Evolutionary conservation across 2,329 filamentous ascomycete species (phyloP).

Genomic region (Verticillium zaregamsianum): DNA sequence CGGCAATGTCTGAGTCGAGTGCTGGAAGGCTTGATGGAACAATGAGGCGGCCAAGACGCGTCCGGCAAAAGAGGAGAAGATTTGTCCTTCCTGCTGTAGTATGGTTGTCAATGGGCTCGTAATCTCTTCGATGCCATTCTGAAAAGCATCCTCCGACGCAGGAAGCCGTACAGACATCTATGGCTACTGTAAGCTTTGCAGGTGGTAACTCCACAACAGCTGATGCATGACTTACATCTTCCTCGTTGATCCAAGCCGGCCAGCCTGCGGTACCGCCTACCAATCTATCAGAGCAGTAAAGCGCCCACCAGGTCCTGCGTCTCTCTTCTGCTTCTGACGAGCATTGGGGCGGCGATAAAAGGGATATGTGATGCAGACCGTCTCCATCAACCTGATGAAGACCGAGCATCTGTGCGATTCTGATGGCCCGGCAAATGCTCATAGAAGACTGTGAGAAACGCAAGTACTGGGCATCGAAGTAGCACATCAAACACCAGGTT

Average conservation of each 20-base stretch:
- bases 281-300: conserved; percentile 61
- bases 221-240: conserved; percentile 34
- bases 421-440: conserved; percentile 56
- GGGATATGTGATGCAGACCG: too few species aligned
- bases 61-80: conserved; percentile 51
- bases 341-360: conserved; percentile 58
- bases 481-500: conserved; percentile 54
- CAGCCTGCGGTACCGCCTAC: conserved; percentile 66
- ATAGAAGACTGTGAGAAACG: conserved; percentile 66
- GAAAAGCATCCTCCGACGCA: conserved; percentile 57
- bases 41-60: conserved; percentile 59
- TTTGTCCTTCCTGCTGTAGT: conserved; percentile 36
- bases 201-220: too few species aligned
- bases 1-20: conserved; percentile 56
- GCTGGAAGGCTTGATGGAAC: conserved; percentile 51
- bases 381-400: conserved; percentile 42
- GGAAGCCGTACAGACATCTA: conserved; percentile 57
- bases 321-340: conserved; percentile 66
- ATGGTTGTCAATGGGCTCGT: conserved; percentile 47
- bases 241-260: conserved; percentile 64
- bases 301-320: conserved; percentile 63
- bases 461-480: conserved; percentile 66
- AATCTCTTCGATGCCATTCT: conserved; percentile 47
- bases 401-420: conserved; percentile 63
- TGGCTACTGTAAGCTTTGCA: too few species aligned